Evolutionary conservation across 2,329 filamentous ascomycete species (phyloP), one percentile per base, ranked within the genome.

Genomic region (Ceratocystis papillata): DNA sequence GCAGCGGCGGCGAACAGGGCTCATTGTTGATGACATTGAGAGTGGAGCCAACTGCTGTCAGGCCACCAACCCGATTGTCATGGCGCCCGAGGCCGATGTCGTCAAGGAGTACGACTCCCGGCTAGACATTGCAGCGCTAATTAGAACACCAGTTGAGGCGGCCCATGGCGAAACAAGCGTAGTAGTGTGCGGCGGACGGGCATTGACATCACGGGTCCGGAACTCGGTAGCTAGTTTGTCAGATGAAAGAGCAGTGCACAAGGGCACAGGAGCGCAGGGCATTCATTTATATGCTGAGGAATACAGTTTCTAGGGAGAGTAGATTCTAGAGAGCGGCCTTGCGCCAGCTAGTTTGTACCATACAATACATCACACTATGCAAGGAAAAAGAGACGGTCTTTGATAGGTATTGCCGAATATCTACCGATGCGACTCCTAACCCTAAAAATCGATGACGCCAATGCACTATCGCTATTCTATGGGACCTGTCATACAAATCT

Each of bases 171-270:
- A 86, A 74, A 85, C 83, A n/a, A 80, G 79, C 0, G 79, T 86
- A 0, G 79, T 83, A 0, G 83, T 84, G 0, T 86, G 83, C 68
- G 83, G 82, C 15, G 83, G 83, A 1, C 78, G 78, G 63, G 79
- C 79, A 60, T 73, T 86, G 28, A 81, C 83, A 1, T 76, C 81
- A 1, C 74, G 74, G 59, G 79, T 81, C 15, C 76, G 83, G 66
- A 85, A 83, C 69, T 79, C 77, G 66, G 82, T 86, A 2, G 79
- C 80, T 1, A 74, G 73, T 37, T 68, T 86, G 68, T 83, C 81
- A 64, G 83, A 86, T 70, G 83, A 86, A 73, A 75, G 83, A 50
- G 83, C 80, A 0, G 83, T 86, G 25, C 83, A 86, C 71, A 86
- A 86, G 72, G 83, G 83, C 4, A 85, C 82, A 0, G 83, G 82